These are phyloP conservation scores for Violaceomyces palustris DNA, from an alignment of 1,284 basidiomycete species.

Conservation along the genomic window DNA sequence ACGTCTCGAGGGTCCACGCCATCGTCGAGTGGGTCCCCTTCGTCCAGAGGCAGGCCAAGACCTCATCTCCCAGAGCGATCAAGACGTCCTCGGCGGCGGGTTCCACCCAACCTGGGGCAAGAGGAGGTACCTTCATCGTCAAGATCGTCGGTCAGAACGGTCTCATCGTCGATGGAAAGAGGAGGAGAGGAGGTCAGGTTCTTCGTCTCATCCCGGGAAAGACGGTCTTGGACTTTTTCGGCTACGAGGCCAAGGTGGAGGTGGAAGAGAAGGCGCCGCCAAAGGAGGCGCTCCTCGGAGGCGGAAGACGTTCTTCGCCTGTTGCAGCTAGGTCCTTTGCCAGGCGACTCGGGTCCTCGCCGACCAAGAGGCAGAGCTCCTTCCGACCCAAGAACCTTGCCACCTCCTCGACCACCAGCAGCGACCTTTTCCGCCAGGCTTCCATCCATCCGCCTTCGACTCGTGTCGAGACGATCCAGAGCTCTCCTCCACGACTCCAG, in stretches of 20 bases:
- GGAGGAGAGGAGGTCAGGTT: slow-evolving; percentile 41
- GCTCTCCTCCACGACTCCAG: too few species aligned
- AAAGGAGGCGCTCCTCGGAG: neutral
- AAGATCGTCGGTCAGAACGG: slow-evolving; percentile 50
- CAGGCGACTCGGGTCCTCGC: neutral
- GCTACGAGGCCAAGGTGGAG: slow-evolving; percentile 7
- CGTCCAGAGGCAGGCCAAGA: slow-evolving; percentile 3
- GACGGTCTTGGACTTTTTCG: slow-evolving; percentile 43
- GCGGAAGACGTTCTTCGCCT: neutral
- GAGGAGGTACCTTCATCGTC: slow-evolving; percentile 39
- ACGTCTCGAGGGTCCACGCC: slow-evolving; percentile 47
- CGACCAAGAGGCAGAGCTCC: too few species aligned
- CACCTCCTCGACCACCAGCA: too few species aligned
- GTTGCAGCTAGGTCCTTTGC: neutral
- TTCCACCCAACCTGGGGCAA: neutral
- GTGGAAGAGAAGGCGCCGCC: neutral
- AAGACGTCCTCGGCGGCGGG: slow-evolving; percentile 4
- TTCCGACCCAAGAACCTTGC: too few species aligned
- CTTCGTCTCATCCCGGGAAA: slow-evolving; percentile 34
- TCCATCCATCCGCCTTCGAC: too few species aligned
- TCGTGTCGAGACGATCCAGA: too few species aligned
- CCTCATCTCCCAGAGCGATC: too few species aligned
- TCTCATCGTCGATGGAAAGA: slow-evolving; percentile 44
- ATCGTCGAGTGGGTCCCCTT: slow-evolving; percentile 51
- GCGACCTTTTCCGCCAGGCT: too few species aligned